These are phyloP conservation scores for Malbranchea zuffiana DNA, from an alignment of 2,329 filamentous ascomycete genomes.

Conservation along the genomic window DNA sequence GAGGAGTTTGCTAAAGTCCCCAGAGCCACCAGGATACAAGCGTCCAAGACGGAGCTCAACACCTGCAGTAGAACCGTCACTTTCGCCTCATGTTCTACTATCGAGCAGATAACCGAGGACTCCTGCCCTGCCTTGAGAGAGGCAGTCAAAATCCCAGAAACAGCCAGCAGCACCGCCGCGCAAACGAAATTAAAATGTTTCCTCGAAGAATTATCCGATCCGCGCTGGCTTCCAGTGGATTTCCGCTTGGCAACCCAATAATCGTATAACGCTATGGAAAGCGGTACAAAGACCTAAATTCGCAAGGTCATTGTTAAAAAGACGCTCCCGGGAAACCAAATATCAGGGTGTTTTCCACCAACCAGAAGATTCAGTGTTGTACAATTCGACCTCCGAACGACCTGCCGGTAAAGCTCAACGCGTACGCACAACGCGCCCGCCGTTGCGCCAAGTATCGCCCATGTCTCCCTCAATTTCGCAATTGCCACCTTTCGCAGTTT, in stretches of 20 bases:
- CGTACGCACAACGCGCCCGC: constrained; percentile 22
- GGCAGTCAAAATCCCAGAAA: constrained; percentile 30
- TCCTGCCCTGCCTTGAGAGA: constrained; percentile 26
- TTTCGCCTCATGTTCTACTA: constrained; percentile 24
- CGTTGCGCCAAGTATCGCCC: constrained; percentile 18
- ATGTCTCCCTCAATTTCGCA: constrained; percentile 16
- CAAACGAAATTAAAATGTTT: constrained; percentile 28
- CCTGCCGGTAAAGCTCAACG: constrained; percentile 32
- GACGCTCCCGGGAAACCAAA: neutral
- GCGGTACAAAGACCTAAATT: constrained; percentile 29
- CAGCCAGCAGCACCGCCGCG: constrained; percentile 28
- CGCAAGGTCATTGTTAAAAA: neutral
- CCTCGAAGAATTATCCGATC: constrained; percentile 12
- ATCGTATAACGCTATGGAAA: constrained; percentile 34
- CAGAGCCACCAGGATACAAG: constrained; percentile 28
- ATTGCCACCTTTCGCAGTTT: constrained; percentile 11
- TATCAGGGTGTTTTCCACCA: constrained; percentile 14
- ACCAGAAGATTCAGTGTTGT: constrained; percentile 26
- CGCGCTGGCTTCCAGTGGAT: constrained; percentile 14
- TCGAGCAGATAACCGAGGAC: constrained; percentile 43
- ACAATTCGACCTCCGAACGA: constrained; percentile 36
- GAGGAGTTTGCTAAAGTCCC: constrained; percentile 13
- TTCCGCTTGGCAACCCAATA: constrained; percentile 26
- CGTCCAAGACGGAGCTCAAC: constrained; percentile 33
- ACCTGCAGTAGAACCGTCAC: constrained; percentile 30